Evolutionary conservation across 2,329 filamentous ascomycete species (phyloP), one percentile per base, ranked within the genome.

Genomic region (Xylaria sp.): DNA sequence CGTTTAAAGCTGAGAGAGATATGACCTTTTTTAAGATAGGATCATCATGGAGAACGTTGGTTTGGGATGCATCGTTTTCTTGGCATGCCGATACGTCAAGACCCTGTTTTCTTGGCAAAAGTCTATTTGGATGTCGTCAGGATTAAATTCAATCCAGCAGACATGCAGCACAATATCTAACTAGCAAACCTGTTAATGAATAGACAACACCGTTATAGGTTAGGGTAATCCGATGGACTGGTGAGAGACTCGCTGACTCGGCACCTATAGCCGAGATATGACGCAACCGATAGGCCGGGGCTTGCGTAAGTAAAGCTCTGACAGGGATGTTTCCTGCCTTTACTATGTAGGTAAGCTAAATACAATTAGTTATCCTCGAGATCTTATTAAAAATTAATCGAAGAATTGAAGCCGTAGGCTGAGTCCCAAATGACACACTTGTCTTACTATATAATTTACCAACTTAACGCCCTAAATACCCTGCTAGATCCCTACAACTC

Each of bases 401-500:
- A 49, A 15, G 2, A 38, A 28, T n/a, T 23, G 2, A 49, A 57
- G 9, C 6, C n/a, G 20, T 6, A 5, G 10, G 15, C 15, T 6
- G 17, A n/a, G 31, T 38, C 28, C 53, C 4, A 28, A 26, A 42
- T 57, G 28, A 3, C 17, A 33, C 36, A 17, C 17, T 56, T 48
- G 31, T n/a, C 36, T 58, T 58, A 28, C 17, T 59, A 33, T 38
- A 53, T 54, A 11, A 48, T 54, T 26, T 28, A 60, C 42, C 40
- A n/a, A 15, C n/a, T 53, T 38, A 56, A 63, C 3, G 17, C 40
- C 13, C 63, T 46, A 54, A 42, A 60, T 54, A 2, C 23, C 26
- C 23, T 56, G 26, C 46, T 31, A 46, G n/a, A 46, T 46, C n/a
- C 64, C 42, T 72, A 83, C 68, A 83, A 74, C 71, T 83, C 82